These are phyloP conservation scores for Biscogniauxia sp. DNA, from an alignment of 2,329 filamentous ascomycete species.

Conservation along the genomic window DNA sequence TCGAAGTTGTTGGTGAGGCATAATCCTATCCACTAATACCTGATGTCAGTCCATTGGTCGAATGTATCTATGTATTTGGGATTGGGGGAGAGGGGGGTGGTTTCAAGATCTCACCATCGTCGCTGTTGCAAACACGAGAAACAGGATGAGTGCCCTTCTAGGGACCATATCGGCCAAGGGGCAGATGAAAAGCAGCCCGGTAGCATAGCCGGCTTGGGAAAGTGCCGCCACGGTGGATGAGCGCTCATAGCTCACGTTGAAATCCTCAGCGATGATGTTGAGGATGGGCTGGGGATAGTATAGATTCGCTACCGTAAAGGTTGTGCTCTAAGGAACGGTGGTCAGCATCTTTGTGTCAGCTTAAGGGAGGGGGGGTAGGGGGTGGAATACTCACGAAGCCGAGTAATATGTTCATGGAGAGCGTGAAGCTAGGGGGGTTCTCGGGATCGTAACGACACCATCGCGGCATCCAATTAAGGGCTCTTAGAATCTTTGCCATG, in stretches of 20 bases:
- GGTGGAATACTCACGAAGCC: constrained; percentile 48
- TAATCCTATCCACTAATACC: constrained; percentile 53
- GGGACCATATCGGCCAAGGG: constrained; percentile 62
- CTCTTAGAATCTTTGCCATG: constrained; percentile 15
- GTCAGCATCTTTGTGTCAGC: background rate
- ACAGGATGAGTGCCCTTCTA: constrained; percentile 60
- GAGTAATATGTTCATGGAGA: constrained; percentile 69
- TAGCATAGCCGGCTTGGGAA: constrained; percentile 68
- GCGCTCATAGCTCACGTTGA: constrained; percentile 59
- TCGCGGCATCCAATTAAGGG: constrained; percentile 59
- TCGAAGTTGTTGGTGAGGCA: constrained; percentile 58
- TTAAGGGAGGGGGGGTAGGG: background rate
- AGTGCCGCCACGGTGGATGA: constrained; percentile 60
- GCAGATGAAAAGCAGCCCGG: constrained; percentile 63
- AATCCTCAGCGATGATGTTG: constrained; percentile 62
- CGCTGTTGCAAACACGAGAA: constrained; percentile 59
- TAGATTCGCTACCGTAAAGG: constrained; percentile 67
- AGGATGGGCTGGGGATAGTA: constrained; percentile 69
- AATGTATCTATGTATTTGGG: background rate
- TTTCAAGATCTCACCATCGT: constrained; percentile 58
- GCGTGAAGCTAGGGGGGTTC: constrained; percentile 65
- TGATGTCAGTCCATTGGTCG: background rate
- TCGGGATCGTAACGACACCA: constrained; percentile 67
- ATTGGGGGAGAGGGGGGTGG: no score
- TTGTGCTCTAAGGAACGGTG: constrained; percentile 32